These are phyloP conservation scores for Cryomyces antarcticus DNA, from an alignment of 495 filamentous ascomycete genomes.

Conservation along the genomic window DNA sequence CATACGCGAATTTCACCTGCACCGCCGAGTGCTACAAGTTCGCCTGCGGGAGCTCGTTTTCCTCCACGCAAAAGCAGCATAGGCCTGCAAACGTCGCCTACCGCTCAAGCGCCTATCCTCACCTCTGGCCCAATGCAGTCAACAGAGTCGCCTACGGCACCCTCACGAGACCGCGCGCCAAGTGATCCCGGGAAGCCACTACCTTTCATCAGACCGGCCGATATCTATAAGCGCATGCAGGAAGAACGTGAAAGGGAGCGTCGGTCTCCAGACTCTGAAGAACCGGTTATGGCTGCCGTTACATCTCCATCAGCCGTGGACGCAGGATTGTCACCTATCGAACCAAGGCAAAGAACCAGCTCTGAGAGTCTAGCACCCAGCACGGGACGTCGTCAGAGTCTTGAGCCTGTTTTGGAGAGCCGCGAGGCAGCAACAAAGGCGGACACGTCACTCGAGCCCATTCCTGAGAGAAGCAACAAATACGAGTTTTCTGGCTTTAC, in stretches of 20 bases:
- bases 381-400: constrained; percentile 8
- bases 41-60: background rate
- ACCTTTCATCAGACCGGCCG: constrained; percentile 52
- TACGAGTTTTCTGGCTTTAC: constrained; percentile 17
- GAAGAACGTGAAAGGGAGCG: constrained; percentile 42
- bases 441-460: constrained; percentile 25
- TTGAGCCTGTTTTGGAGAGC: constrained; percentile 11
- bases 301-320: constrained; percentile 9
- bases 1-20: constrained; percentile 8
- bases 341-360: constrained; percentile 3
- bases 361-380: constrained; percentile 5
- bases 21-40: background rate
- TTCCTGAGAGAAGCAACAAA: constrained; percentile 37
- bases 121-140: background rate
- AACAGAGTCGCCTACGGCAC: background rate
- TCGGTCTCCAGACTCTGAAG: constrained; percentile 28
- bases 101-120: background rate
- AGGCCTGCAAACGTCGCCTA: constrained; percentile 13
- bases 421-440: constrained; percentile 10
- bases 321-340: constrained; percentile 3
- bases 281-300: constrained; percentile 17
- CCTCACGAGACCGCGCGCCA: constrained; percentile 3
- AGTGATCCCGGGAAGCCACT: constrained; percentile 24
- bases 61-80: constrained; percentile 32
- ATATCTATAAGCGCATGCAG: constrained; percentile 56